These are phyloP conservation scores for Linum trigynum DNA, from an alignment of 345 rosid species.

Conservation along the genomic window DNA sequence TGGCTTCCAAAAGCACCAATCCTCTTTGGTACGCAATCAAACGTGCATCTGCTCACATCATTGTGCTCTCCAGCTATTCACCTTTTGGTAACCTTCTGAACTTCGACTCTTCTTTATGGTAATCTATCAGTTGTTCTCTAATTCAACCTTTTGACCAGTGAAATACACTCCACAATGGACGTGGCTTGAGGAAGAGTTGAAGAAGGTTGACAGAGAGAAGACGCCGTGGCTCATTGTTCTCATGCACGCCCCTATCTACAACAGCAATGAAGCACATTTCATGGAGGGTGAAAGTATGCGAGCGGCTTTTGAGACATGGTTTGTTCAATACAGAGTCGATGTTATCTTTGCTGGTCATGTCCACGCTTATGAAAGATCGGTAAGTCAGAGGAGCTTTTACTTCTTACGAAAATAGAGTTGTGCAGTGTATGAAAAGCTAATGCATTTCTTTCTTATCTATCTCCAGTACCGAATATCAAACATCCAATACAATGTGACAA, in stretches of 20 bases:
- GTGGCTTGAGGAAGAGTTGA: conserved; percentile 65
- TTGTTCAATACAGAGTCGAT: conserved; percentile 58
- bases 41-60: conserved; percentile 91
- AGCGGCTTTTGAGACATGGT: conserved; percentile 70
- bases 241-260: conserved; percentile 82
- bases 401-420: not conserved
- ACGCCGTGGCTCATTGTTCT: conserved; percentile 96
- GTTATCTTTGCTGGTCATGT: conserved; percentile 90
- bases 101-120: conserved; percentile 2
- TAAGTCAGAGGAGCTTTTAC: conserved; percentile 17
- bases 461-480: conserved; percentile 79
- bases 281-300: conserved; percentile 97
- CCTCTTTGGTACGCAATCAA: conserved; percentile 88
- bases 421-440: not conserved
- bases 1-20: conserved; percentile 64
- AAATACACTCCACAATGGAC: conserved; percentile 85
- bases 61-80: conserved; percentile 92
- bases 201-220: conserved; percentile 77
- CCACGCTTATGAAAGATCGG: conserved; percentile 99
- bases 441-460: not conserved
- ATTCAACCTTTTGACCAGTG: conserved; percentile 34
- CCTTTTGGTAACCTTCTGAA: conserved; percentile 57
- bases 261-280: conserved; percentile 78
- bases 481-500: conserved; percentile 57
- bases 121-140: not conserved